These are phyloP conservation scores for Podospora bellae-mahoneyi DNA, from an alignment of 495 filamentous ascomycete genomes.

Conservation along the genomic window DNA sequence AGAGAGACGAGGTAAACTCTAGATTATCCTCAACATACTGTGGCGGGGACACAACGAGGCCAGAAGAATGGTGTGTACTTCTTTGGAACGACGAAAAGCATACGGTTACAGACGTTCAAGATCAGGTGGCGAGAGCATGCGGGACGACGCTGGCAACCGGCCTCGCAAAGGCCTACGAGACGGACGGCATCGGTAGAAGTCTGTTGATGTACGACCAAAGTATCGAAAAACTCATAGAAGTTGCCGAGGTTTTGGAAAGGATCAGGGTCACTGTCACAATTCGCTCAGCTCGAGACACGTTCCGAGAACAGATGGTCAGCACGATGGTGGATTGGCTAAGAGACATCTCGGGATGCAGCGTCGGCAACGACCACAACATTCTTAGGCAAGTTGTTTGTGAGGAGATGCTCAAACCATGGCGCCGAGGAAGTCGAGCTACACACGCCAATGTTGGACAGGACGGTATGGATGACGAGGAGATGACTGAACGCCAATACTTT, in stretches of 20 bases:
- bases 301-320: slow-evolving; percentile 95
- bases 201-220: slow-evolving; percentile 73
- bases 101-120: slow-evolving; percentile 82
- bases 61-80: slow-evolving; percentile 75
- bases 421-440: slow-evolving; percentile 75
- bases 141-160: slow-evolving; percentile 66
- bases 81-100: slow-evolving; percentile 99
- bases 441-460: slow-evolving; percentile 80
- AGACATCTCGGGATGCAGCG: slow-evolving; percentile 87
- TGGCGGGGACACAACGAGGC: slow-evolving; percentile 49
- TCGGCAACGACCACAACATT: slow-evolving; percentile 74
- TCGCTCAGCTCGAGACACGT: slow-evolving; percentile 87
- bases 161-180: slow-evolving; percentile 73
- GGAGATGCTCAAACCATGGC: slow-evolving; percentile 84
- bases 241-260: slow-evolving; percentile 81
- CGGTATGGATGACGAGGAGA: slow-evolving; percentile 86
- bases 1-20: slow-evolving; percentile 75
- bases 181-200: slow-evolving; percentile 79
- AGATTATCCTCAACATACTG: slow-evolving; percentile 73
- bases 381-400: slow-evolving; percentile 80
- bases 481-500: slow-evolving; percentile 36
- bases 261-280: slow-evolving; percentile 97
- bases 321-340: slow-evolving; percentile 96
- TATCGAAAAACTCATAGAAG: slow-evolving; percentile 64
- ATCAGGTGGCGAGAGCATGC: slow-evolving; percentile 89